A percentile compares a stretch with the other conserved stretches of the same genome.
Evolutionary conservation across 306 rosid species (phyloP).

Genomic region (Luffa acutangula): DNA sequence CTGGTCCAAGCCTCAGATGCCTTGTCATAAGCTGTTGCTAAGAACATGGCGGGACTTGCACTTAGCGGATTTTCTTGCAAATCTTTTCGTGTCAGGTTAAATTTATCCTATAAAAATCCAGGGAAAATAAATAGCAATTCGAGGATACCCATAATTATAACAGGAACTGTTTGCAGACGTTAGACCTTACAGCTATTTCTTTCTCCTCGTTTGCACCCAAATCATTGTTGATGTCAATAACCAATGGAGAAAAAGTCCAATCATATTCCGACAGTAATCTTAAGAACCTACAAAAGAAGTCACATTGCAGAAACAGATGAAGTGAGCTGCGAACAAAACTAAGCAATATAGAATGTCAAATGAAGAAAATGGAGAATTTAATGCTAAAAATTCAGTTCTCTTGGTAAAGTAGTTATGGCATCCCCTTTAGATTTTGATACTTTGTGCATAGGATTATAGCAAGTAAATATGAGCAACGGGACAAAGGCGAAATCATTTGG

Average conservation of each 20-base stretch:
- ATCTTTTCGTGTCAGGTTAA: slow-evolving; percentile 47
- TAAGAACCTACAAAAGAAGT: slow-evolving; percentile 46
- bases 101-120: slow-evolving; percentile 50
- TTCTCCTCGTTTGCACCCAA: slow-evolving; percentile 41
- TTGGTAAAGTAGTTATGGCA: neutral
- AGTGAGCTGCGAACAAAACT: neutral
- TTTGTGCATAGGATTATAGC: neutral
- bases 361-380: neutral
- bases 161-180: slow-evolving; percentile 3
- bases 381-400: neutral
- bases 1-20: slow-evolving; percentile 88
- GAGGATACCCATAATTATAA: neutral
- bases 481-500: neutral
- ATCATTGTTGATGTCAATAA: slow-evolving; percentile 77
- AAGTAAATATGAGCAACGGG: neutral
- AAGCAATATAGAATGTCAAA: neutral
- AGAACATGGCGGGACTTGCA: slow-evolving; percentile 52
- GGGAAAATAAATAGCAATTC: neutral
- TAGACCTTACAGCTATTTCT: slow-evolving; percentile 63
- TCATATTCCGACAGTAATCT: slow-evolving; percentile 64
- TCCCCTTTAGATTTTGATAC: neutral
- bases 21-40: slow-evolving; percentile 74
- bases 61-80: slow-evolving; percentile 36
- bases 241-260: slow-evolving; percentile 69
- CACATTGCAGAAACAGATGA: neutral